Evolutionary conservation across 495 filamentous ascomycete genomes (phyloP), one percentile per base, ranked within the genome.

Genomic region (Aspergillus ellipticus): DNA sequence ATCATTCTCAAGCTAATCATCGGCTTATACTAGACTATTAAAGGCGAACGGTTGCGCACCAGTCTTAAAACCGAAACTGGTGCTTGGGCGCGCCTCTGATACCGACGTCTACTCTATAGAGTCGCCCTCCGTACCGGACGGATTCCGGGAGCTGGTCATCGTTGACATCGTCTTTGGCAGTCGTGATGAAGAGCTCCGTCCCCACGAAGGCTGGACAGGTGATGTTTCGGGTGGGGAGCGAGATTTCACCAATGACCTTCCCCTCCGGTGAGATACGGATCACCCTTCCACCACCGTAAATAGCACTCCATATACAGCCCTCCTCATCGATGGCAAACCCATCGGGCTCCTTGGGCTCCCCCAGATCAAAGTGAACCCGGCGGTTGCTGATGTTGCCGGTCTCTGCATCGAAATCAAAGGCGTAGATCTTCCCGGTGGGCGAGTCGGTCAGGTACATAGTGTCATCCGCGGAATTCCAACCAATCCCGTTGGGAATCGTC

Each of bases 371-470:
- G 57, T 70, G 65, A 21, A 85, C 75, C 53, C 88, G 80, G 47
- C 84, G 78, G 66, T 90, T 88, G 43, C 79, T 80, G 42, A 90
- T 78, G 42, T 69, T 69, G 7, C 89, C 90, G 4, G 78, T 83
- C 5, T 63, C 66, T 4, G 76, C 69, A 65, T 87, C 78, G 68
- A 86, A 96, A 69, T 91, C 87, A 70, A 85, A 94, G 24, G 85
- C 84, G 51, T 78, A 84, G 59, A 96, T 88, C 53, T 79, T 80
- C 37, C 78, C 79, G n/a, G 80, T 84, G 33, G 86, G 85, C 17
- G 89, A 86, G 75, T 96, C 84, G 41, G 85, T 90, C 69, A 91
- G 87, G 75, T 89, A 96, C 81, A 92, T 87, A 42, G 80, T 92
- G 66, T 83, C 87, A 60, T 83, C 74, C 62, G 89, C 83, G 15